Base-by-base conservation (phyloP, 2,329 filamentous ascomycete species). In the Alternaria alternata region DNA sequence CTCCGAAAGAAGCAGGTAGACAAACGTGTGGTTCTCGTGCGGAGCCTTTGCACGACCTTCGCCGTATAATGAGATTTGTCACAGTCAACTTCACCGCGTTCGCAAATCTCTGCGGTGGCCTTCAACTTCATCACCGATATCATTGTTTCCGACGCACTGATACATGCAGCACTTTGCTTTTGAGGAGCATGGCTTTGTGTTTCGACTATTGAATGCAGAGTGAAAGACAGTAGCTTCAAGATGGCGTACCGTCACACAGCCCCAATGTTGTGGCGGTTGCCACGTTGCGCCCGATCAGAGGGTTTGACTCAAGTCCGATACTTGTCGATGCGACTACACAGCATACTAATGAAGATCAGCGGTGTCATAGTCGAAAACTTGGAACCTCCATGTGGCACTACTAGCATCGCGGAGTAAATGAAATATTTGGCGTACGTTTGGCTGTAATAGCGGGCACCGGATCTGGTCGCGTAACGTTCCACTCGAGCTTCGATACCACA, bases 271-370 rank as follows among this genome's bases (percentile, higher is more conserved):
- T 62, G 56, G 26, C 12, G 44, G n/a, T 38, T 56, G 62, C 67
- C 65, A 71, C 65, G 63, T 68, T 66, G 65, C 48, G 48, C 43
- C 53, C 34, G 36, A 51, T 30, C 49, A 43, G 49, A 43, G 51
- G 36, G 38, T n/a, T 51, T 36, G 43, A 26, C 38, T 53, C 28
- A 28, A 18, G 28, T 43, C 28, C 34, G 22, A 7, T 49, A 28
- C 26, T 32, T 57, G 28, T 53, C 30, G 22, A 38, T 16, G 8
- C 42, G 39, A 28, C 36, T 36, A 34, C 34, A 22, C 12, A 36
- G 26, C 54, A 51, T 44, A 54, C 43, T 28, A 46, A n/a, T 1
- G 4, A 44, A 34, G 41, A 39, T 18, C 20, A 36, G 24, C 28
- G 34, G 24, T 44, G 39, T 28, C 38, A 24, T 47, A 14, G 22